Evolutionary conservation across 108 stramenopile species (phyloP).

Genomic region (Epipyxis sp.): DNA sequence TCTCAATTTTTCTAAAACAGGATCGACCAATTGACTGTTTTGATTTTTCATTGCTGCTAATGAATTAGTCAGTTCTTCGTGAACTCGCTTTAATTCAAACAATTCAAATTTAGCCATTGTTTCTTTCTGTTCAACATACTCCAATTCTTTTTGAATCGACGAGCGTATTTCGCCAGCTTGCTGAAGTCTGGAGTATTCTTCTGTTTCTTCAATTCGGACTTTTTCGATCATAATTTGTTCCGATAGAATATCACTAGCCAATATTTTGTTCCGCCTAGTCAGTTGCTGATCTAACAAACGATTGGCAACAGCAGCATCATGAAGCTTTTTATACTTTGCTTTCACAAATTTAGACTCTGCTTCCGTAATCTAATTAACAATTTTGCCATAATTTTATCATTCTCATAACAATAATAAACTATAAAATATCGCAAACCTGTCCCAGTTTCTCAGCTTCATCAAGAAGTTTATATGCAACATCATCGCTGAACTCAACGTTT

Average conservation of each 20-base stretch:
- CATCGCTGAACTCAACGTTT: too few relatives aligned
- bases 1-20: conserved; percentile 38
- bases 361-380: conserved; percentile 25
- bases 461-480: too few relatives aligned
- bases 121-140: conserved; percentile 41
- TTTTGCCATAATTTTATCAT: too few relatives aligned
- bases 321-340: conserved; percentile 7
- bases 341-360: background rate
- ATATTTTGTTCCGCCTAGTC: background rate
- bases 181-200: background rate
- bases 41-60: conserved; percentile 48
- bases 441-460: too few relatives aligned
- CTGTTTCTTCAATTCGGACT: conserved; percentile 1
- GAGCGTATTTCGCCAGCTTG: conserved; percentile 13
- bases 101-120: conserved; percentile 38
- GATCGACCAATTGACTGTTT: conserved; percentile 49
- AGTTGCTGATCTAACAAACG: background rate
- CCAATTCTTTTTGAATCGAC: conserved; percentile 33
- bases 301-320: background rate
- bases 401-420: too few relatives aligned
- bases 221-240: conserved; percentile 58
- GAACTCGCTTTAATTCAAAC: conserved; percentile 20
- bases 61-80: conserved; percentile 28
- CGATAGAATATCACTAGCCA: conserved; percentile 40
- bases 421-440: too few relatives aligned